Conservation (phyloP, 208 protist species). For the Trichomonas tenax region DNA sequence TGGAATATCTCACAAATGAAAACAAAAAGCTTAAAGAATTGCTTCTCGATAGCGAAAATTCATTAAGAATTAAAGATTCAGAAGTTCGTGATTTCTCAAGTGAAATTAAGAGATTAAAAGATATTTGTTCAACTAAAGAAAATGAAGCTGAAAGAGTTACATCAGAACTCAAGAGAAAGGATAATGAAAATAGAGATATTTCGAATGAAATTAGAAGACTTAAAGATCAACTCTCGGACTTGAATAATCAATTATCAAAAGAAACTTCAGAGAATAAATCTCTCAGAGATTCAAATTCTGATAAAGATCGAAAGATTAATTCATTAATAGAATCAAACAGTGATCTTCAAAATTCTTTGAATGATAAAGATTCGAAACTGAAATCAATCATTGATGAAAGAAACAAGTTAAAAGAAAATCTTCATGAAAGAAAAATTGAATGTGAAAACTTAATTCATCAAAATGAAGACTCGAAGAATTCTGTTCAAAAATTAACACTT, state of each 20-base stretch:
- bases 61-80: not conserved
- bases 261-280: not conserved
- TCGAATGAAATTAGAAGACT: not conserved
- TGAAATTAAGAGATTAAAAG: not conserved
- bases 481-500: not conserved
- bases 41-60: not conserved
- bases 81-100: not conserved
- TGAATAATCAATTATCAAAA: not conserved
- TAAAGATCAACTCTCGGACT: not conserved
- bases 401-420: not conserved
- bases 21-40: not conserved
- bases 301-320: too few species aligned
- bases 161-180: not conserved
- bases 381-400: not conserved
- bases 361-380: not conserved
- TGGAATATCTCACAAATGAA: not conserved
- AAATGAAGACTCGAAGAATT: not conserved
- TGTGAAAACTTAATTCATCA: not conserved
- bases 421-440: not conserved
- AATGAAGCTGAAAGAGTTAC: not conserved
- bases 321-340: not conserved
- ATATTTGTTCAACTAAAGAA: not conserved
- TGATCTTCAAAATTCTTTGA: not conserved
- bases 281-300: not conserved
- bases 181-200: not conserved